These are phyloP conservation scores for Cordyceps cicadae DNA, from an alignment of 2,329 filamentous ascomycete species.

Conservation along the genomic window DNA sequence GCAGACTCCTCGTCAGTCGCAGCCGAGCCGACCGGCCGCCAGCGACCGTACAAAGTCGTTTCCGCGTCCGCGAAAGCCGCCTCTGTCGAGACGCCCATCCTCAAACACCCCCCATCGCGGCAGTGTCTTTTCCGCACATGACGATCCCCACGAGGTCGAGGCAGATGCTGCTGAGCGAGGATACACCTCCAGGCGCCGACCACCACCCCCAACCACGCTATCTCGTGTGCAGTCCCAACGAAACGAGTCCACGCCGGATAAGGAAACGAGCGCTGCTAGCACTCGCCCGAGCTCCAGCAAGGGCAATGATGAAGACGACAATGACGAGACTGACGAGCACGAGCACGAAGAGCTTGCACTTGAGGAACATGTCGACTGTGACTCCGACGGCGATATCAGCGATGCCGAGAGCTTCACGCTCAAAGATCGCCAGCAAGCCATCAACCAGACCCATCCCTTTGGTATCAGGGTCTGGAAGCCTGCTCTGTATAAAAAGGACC, in stretches of 20 bases:
- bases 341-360: conserved; percentile 32
- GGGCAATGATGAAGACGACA: conserved; percentile 22
- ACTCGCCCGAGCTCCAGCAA: conserved; percentile 11
- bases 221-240: conserved; percentile 35
- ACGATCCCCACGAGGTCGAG: conserved; percentile 73
- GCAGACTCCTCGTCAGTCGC: conserved; percentile 8
- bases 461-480: conserved; percentile 99
- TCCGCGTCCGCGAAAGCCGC: conserved; percentile 58
- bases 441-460: conserved; percentile 98
- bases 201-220: conserved; percentile 25
- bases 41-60: conserved; percentile 40
- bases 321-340: conserved; percentile 25
- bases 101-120: conserved; percentile 74
- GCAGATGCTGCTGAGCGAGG: conserved; percentile 48
- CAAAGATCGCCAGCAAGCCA: conserved; percentile 92
- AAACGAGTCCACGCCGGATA: conserved; percentile 4
- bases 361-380: conserved; percentile 47
- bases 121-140: conserved; percentile 84
- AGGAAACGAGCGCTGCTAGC: conserved; percentile 19
- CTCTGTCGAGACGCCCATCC: conserved; percentile 64
- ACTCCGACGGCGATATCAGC: conserved; percentile 66
- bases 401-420: conserved; percentile 97
- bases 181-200: conserved; percentile 26
- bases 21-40: conserved; percentile 31
- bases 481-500: conserved; percentile 92